A percentile compares a stretch with the other conserved stretches of the same genome.
Evolutionary conservation across 495 filamentous ascomycete genomes (phyloP).

Genomic region (Durotheca rogersii): DNA sequence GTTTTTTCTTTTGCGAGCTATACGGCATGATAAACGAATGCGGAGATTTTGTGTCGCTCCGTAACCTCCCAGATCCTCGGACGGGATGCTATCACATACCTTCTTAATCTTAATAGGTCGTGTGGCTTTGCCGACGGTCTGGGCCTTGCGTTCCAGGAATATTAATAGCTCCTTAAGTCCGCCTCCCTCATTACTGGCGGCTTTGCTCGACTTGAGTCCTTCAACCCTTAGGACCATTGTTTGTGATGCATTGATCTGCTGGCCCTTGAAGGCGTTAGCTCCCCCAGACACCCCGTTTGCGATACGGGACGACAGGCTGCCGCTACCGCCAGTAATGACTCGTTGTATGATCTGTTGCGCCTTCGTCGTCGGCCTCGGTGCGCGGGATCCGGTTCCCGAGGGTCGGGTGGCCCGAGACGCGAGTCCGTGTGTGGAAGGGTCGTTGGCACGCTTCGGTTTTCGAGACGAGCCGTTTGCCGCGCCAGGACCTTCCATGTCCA

Average conservation of each 20-base stretch:
- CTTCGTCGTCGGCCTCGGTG: slow-evolving; percentile 36
- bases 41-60: slow-evolving; percentile 40
- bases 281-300: slow-evolving; percentile 22
- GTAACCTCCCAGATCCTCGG: slow-evolving; percentile 44
- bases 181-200: slow-evolving; percentile 64
- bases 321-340: slow-evolving; percentile 37
- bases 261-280: slow-evolving; percentile 13
- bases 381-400: slow-evolving; percentile 32
- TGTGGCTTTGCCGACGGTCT: slow-evolving; percentile 54
- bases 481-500: slow-evolving; percentile 67
- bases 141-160: slow-evolving; percentile 82
- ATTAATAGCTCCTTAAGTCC: slow-evolving; percentile 67
- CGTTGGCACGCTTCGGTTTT: slow-evolving; percentile 25
- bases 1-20: slow-evolving; percentile 47
- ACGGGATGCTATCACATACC: slow-evolving; percentile 64
- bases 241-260: slow-evolving; percentile 12
- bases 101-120: slow-evolving; percentile 70
- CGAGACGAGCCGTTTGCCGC: slow-evolving; percentile 37
- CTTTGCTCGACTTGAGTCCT: slow-evolving; percentile 78
- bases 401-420: slow-evolving; percentile 17
- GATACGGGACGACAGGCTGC: slow-evolving; percentile 21
- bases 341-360: slow-evolving; percentile 36
- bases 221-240: slow-evolving; percentile 55
- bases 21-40: slow-evolving; percentile 54
- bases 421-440: slow-evolving; percentile 19